These are phyloP conservation scores for Gossypium mustelinum DNA, from an alignment of 345 rosid genomes.

Conservation along the genomic window DNA sequence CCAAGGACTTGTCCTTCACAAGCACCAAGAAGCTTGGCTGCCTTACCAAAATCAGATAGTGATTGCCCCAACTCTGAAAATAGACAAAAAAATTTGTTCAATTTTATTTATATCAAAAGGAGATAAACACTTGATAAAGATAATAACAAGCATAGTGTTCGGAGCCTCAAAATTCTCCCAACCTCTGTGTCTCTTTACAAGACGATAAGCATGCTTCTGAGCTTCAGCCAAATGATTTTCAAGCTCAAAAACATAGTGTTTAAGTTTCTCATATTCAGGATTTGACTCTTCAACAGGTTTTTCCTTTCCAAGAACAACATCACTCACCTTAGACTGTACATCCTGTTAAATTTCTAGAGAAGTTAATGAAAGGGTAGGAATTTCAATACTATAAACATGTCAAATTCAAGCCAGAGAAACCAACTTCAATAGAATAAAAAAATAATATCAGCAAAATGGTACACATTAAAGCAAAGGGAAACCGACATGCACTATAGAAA, in stretches of 20 bases:
- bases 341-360: constrained; percentile 48
- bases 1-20: constrained; percentile 86
- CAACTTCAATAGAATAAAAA: not conserved
- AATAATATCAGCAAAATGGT: not conserved
- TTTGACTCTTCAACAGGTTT: constrained; percentile 95
- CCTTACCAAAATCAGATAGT: constrained; percentile 91
- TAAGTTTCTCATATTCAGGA: constrained; percentile 89
- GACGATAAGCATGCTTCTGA: constrained; percentile 96
- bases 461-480: not conserved
- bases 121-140: constrained; percentile 1
- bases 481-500: not conserved
- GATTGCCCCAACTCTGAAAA: constrained; percentile 84
- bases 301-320: constrained; percentile 95
- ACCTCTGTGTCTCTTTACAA: constrained; percentile 98
- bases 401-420: constrained; percentile 5
- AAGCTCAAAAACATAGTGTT: constrained; percentile 84
- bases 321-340: constrained; percentile 88
- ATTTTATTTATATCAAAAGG: not conserved
- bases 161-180: constrained; percentile 13
- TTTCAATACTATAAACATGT: not conserved
- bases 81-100: constrained; percentile 5
- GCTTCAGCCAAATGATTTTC: constrained; percentile 96
- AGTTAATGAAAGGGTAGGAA: constrained; percentile 9
- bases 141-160: not conserved
- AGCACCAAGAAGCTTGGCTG: constrained; percentile 86